Base-by-base conservation (phyloP, 495 filamentous ascomycete genomes). In the Penicillium maclennaniae region DNA sequence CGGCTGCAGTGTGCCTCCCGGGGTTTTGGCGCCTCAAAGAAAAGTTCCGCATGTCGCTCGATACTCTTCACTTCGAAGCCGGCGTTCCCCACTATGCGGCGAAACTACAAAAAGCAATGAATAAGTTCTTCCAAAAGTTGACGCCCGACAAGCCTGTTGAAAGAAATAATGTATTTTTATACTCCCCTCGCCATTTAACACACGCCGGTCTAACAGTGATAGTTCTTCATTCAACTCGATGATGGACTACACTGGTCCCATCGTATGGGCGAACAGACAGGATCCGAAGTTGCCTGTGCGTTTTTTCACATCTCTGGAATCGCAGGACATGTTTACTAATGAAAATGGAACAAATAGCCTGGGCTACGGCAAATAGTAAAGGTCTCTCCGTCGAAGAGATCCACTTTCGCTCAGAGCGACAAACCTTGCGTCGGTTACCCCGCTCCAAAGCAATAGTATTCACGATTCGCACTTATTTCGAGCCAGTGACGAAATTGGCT, bases 21-120 rank as follows among this genome's bases (percentile, higher is more conserved):
- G 87, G 87, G 1, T 91, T 91, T 66, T 91, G 87, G 87, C 78
- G 86, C 12, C 75, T 91, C 4, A 72, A 76, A 34, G 85, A 91
- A 54, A 90, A 91, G 61, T 82, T 87, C 54, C 83, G 85, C 12
- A 90, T 91, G 88, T 70, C 77, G 23, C 65, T 91, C 19, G 78
- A 77, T 12, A 83, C 88, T 55, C 88, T 91, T 42, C 87, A 91
- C 55, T 86, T 84, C 1, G 79, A 75, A 25, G 87, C 86, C 1
- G 77, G 85, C 47, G 88, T 91, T 16, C 87, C 88, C n/a, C 81
- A 83, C 47, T 91, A 77, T 65, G 77, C 77, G 44, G 75, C 85
- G 62, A 87, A 87, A 62, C 55, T 91, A 27, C 82, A 88, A 66
- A 86, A 82, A 62, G 85, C 85, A 9, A 87, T 87, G 84, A 76